Evolutionary conservation across 2,329 filamentous ascomycete genomes (phyloP).

Genomic region (Fusarium ambrosium): DNA sequence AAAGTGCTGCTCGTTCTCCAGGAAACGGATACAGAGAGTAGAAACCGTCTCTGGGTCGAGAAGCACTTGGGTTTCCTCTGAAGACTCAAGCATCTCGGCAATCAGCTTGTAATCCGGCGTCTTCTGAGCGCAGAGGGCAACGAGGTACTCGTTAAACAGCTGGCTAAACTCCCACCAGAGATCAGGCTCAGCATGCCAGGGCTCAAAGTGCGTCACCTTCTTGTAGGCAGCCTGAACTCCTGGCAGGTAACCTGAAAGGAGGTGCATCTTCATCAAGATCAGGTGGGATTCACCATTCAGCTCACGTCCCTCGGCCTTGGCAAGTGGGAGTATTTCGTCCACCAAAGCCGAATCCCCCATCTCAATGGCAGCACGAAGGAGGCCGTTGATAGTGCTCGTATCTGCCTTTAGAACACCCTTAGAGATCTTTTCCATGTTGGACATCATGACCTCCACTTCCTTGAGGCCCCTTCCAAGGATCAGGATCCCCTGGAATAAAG

Average conservation of each 20-base stretch:
- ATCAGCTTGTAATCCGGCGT: constrained; percentile 78
- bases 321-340: constrained; percentile 78
- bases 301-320: constrained; percentile 72
- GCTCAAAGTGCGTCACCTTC: constrained; percentile 49
- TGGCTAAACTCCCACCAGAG: constrained; percentile 66
- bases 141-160: constrained; percentile 79
- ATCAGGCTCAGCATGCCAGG: constrained; percentile 60
- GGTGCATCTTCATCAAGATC: constrained; percentile 80
- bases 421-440: constrained; percentile 75
- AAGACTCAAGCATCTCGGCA: constrained; percentile 77
- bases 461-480: constrained; percentile 75
- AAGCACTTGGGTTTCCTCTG: constrained; percentile 77
- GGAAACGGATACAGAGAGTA: constrained; percentile 78
- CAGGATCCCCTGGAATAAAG: constrained; percentile 79
- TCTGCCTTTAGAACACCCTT: constrained; percentile 68
- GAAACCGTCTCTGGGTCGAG: constrained; percentile 82
- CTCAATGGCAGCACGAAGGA: constrained; percentile 81
- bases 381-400: constrained; percentile 79
- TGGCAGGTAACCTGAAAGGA: constrained; percentile 79
- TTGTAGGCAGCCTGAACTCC: constrained; percentile 78
- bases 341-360: constrained; percentile 78
- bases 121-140: constrained; percentile 72
- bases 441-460: constrained; percentile 68
- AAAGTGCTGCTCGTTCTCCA: constrained; percentile 80
- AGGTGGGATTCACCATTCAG: constrained; percentile 79